These are phyloP conservation scores for Castanea mollissima DNA, from an alignment of 306 rosid genomes.

Conservation along the genomic window DNA sequence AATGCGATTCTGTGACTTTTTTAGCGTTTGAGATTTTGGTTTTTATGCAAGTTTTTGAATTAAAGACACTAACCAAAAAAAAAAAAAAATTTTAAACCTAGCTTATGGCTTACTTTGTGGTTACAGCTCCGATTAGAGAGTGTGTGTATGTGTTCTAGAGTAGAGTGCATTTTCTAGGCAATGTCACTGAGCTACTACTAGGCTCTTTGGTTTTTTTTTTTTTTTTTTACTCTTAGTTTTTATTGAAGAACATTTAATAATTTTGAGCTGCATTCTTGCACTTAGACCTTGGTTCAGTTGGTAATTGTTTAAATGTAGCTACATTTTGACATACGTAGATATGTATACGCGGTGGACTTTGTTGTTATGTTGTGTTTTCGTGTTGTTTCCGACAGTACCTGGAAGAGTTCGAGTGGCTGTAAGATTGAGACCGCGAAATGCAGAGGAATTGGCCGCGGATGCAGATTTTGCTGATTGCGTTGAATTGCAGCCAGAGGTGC, in stretches of 20 bases:
- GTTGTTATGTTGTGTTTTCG: not conserved
- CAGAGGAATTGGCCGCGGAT: slow-evolving; percentile 76
- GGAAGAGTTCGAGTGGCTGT: slow-evolving; percentile 98
- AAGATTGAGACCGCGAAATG: slow-evolving; percentile 82
- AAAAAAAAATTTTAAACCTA: not conserved
- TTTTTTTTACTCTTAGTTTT: no score
- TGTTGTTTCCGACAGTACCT: slow-evolving; percentile 48
- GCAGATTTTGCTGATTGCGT: slow-evolving; percentile 95
- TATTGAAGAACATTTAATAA: not conserved
- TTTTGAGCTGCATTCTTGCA: not conserved
- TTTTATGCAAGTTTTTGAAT: not conserved
- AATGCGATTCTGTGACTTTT: not conserved
- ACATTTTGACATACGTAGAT: not conserved
- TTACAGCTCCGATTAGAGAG: not conserved
- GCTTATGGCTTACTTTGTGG: not conserved
- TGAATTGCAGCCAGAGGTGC: slow-evolving; percentile 91
- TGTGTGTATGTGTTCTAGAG: no score
- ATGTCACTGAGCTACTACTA: no score
- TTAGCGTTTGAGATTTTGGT: not conserved
- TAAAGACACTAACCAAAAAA: no score
- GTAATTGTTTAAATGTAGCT: not conserved
- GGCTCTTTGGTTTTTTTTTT: no score
- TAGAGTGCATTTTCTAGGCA: no score
- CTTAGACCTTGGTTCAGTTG: not conserved
- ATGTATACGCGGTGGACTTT: not conserved